A percentile compares a stretch with the other conserved stretches of the same genome.
Evolutionary conservation across 1,139 yeast genomes (phyloP).

Genomic region (Suhomyces anneliseae): DNA sequence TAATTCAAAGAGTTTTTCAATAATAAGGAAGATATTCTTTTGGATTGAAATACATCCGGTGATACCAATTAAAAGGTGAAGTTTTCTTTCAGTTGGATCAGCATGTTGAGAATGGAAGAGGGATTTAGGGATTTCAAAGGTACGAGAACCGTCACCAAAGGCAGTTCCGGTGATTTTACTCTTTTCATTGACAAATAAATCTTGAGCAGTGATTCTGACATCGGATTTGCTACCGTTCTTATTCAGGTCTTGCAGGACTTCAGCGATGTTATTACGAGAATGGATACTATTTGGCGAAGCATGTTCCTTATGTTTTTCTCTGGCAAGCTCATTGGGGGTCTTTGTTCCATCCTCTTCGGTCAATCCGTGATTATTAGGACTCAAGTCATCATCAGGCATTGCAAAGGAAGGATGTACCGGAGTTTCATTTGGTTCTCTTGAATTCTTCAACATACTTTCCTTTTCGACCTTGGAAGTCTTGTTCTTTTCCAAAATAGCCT

Average conservation of each 20-base stretch:
- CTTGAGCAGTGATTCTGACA: neutral
- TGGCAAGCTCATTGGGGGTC: neutral
- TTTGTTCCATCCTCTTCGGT: neutral
- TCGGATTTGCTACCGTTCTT: neutral
- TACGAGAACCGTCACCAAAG: neutral
- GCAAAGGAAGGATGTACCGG: slow-evolving; percentile 22
- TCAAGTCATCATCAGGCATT: slow-evolving; percentile 20
- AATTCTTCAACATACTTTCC: neutral
- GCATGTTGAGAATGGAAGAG: neutral
- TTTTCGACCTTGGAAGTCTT: neutral
- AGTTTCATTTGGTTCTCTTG: neutral
- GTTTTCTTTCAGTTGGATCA: slow-evolving; percentile 10
- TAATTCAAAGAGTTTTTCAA: slow-evolving; percentile 29
- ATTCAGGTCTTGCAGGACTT: neutral
- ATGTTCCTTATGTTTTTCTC: neutral
- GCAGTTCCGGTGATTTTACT: neutral
- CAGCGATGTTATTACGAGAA: neutral
- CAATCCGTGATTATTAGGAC: slow-evolving; percentile 27
- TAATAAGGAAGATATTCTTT: slow-evolving; percentile 26
- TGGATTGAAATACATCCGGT: slow-evolving; percentile 31
- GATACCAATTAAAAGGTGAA: slow-evolving; percentile 29
- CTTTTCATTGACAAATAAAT: neutral
- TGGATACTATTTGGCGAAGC: neutral
- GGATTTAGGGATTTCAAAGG: neutral
- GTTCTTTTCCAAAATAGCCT: slow-evolving; percentile 3